phyloP scores from a whole-genome alignment of 345 rosid species.

The Citrus glauca region DNA sequence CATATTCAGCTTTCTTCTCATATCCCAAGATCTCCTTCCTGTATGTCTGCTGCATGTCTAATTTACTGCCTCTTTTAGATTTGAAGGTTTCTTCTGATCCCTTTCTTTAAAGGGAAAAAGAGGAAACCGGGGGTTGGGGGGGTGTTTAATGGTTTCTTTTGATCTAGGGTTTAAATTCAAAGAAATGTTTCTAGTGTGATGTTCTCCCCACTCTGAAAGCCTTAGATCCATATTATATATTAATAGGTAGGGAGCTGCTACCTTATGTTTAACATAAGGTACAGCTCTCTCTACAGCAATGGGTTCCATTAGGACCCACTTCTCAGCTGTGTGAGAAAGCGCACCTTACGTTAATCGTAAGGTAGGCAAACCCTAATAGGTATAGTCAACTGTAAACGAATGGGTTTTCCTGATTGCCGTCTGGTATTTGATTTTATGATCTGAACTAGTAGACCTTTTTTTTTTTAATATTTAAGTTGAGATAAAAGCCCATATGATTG shows the following conservation, averaged over 20 bases:
- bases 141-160: neutral
- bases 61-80: neutral
- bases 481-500: neutral
- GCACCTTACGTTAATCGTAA: too few species aligned
- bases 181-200: neutral
- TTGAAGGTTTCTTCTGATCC: neutral
- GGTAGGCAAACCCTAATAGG: neutral
- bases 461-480: neutral
- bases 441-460: neutral
- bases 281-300: too few species aligned
- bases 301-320: too few species aligned
- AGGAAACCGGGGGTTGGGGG: accelerated
- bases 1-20: neutral
- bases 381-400: neutral
- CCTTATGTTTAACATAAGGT: too few species aligned
- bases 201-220: neutral
- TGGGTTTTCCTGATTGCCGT: neutral
- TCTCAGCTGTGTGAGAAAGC: too few species aligned
- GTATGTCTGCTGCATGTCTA: neutral
- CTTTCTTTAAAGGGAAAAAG: too few species aligned
- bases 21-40: neutral
- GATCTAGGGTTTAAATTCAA: neutral
- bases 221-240: neutral
- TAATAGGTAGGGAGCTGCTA: neutral
- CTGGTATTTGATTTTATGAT: neutral